Evolutionary conservation across 345 rosid species (phyloP).

Genomic region (Microcos paniculata): DNA sequence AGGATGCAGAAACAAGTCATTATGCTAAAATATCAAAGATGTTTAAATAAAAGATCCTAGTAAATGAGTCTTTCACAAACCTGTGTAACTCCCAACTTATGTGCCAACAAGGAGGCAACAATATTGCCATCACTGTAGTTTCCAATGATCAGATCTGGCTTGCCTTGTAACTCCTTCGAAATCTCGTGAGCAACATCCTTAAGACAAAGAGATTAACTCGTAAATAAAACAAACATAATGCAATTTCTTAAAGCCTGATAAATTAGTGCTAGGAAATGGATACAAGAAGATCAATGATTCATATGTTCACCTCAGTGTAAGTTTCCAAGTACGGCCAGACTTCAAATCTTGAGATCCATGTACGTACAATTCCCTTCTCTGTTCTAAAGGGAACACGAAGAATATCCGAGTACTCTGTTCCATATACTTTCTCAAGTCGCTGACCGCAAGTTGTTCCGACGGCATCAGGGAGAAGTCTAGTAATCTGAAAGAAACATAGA

Average conservation of each 20-base stretch:
- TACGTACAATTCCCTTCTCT: conserved; percentile 75
- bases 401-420: conserved; percentile 72
- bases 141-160: conserved; percentile 91
- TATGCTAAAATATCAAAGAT: not conserved
- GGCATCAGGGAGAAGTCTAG: conserved; percentile 91
- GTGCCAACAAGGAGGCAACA: conserved; percentile 86
- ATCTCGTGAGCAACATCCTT: conserved; percentile 87
- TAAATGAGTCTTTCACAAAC: conserved; percentile 28
- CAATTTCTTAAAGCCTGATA: not conserved
- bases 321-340: conserved; percentile 97
- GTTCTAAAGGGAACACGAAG: conserved; percentile 85
- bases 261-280: not conserved
- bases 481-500: conserved; percentile 45
- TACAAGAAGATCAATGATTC: not conserved
- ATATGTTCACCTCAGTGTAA: conserved; percentile 65
- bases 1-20: not conserved
- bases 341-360: conserved; percentile 94
- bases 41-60: conserved; percentile 1
- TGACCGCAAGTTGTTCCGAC: conserved; percentile 91
- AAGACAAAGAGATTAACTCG: not conserved
- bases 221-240: not conserved
- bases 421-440: conserved; percentile 82
- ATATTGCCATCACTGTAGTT: conserved; percentile 97
- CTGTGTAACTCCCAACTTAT: conserved; percentile 91
- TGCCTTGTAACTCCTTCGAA: conserved; percentile 77